Base-by-base conservation (phyloP, 1,284 basidiomycete species). In the Peniophora sp. region DNA sequence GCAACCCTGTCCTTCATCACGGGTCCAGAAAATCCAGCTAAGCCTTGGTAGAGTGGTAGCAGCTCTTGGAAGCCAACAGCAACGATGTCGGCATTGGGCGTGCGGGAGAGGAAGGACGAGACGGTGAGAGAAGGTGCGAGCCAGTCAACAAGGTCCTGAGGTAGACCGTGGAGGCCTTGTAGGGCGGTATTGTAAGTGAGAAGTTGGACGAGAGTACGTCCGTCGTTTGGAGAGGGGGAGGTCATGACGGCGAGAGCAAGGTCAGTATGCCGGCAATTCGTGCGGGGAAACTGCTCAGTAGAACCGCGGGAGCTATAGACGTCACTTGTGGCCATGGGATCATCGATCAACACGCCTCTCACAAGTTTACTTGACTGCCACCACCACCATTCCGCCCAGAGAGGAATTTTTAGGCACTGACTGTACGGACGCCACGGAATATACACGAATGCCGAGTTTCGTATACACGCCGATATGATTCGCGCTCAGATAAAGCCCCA, bases 21-120 rank as follows among this genome's bases (percentile, higher is more conserved):
- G 17, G 71, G 60, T 52, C 72, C 74, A 46, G 85, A 85, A 36
- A 81, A 68, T 3, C 85, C 83, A 56, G 78, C 68, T 88, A 88
- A 73, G 55, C 86, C 85, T 48, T 89, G 77, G 60, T 90, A 87
- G 23, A 95, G 73, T 3, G 92, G 91, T 10, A 94, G 72, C 41
- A 94, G 75, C 64, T 95, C 92, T 62, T 95, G 92, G 58, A 95
- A 94, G 11, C 92, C 92, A 45, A 95, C 85, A 0, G 85, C 92
- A 50, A 93, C 81, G 34, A 95, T 83, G 64, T 94, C 92, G 2
- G 83, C 79, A 48, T 77, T 71, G 20, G 70, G 72, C 49, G 75
- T 72, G 48, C 71, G 73, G 36, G 82, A 75, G 36, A 88, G 78
- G 61, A 88, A 88, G 34, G 67, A 74, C 22, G 88, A 87, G 3